Conservation (phyloP, 1,284 basidiomycete genomes). For the Xerocomus cyaneibrunnescens region DNA sequence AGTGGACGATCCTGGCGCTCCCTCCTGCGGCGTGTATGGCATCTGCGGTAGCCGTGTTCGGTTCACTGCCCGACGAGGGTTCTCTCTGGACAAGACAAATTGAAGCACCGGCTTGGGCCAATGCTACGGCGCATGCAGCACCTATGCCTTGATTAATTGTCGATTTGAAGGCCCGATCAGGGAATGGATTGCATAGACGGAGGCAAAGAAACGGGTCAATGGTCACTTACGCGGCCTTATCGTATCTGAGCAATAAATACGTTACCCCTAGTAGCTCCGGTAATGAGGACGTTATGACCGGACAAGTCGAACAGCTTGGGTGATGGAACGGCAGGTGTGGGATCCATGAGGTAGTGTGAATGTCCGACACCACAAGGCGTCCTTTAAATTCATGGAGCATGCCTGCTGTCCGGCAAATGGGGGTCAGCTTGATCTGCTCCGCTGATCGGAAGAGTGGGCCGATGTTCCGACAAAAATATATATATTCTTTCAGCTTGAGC, state of each 20-base stretch:
- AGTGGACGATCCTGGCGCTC: slow-evolving; percentile 58
- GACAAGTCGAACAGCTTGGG: slow-evolving; percentile 59
- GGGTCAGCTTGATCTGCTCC: slow-evolving; percentile 23
- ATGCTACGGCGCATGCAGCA: slow-evolving; percentile 67
- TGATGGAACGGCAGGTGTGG: slow-evolving; percentile 45
- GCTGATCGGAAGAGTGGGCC: slow-evolving; percentile 34
- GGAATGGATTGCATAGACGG: slow-evolving; percentile 17
- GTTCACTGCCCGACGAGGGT: slow-evolving; percentile 34
- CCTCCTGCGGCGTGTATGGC: slow-evolving; percentile 48
- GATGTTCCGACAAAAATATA: slow-evolving; percentile 20
- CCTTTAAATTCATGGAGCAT: slow-evolving; percentile 27
- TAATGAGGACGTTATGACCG: slow-evolving; percentile 65
- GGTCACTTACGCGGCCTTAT: slow-evolving; percentile 18
- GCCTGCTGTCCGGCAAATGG: slow-evolving; percentile 1
- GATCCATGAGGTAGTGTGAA: slow-evolving; percentile 38
- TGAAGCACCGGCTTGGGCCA: slow-evolving; percentile 79
- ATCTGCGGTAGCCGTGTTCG: slow-evolving; percentile 58
- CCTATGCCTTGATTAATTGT: slow-evolving; percentile 59
- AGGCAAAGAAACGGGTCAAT: slow-evolving; percentile 10
- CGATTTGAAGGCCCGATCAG: slow-evolving; percentile 14
- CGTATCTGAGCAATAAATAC: slow-evolving; percentile 24
- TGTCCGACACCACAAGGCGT: slow-evolving; percentile 9
- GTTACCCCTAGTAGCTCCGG: slow-evolving; percentile 65
- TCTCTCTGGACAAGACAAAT: slow-evolving; percentile 77
- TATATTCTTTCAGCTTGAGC: slow-evolving; percentile 3